phyloP scores from a whole-genome alignment of 108 stramenopile genomes.

The Thalassiosira profunda region DNA sequence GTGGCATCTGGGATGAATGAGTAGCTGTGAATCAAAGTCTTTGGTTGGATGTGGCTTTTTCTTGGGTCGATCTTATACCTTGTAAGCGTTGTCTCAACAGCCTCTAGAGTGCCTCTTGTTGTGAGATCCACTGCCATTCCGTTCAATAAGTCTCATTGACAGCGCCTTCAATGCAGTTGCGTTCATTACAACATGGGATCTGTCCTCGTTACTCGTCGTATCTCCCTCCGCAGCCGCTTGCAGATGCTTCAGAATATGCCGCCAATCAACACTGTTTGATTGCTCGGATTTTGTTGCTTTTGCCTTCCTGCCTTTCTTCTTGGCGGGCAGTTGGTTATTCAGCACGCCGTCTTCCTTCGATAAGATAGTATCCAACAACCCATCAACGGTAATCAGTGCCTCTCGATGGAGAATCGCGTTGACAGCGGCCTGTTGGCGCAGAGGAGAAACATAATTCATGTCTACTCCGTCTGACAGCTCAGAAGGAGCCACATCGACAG shows the following conservation, averaged over 20 bases:
- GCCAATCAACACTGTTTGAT: conserved; percentile 1
- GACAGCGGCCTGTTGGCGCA: background rate
- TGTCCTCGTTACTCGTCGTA: background rate
- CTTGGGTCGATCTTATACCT: too few species aligned
- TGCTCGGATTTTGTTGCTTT: too few species aligned
- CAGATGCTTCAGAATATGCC: conserved; percentile 12
- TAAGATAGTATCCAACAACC: conserved; percentile 13
- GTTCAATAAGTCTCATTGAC: conserved; percentile 26
- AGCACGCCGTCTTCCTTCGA: conserved; percentile 1
- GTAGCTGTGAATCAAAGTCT: too few species aligned
- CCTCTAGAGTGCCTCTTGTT: too few species aligned
- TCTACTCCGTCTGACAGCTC: background rate
- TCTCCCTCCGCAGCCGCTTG: background rate
- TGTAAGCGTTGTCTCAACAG: too few species aligned
- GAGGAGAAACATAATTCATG: background rate
- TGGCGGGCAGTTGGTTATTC: background rate
- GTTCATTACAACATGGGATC: conserved; percentile 13
- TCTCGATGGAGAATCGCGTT: conserved; percentile 9
- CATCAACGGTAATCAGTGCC: conserved; percentile 17
- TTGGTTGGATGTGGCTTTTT: too few species aligned
- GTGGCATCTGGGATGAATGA: too few species aligned
- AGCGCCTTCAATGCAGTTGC: conserved; percentile 3
- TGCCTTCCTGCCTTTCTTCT: background rate
- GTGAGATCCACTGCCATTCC: conserved; percentile 14
- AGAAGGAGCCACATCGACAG: background rate